These are phyloP conservation scores for cucumber (Cucumis sativus) DNA, from an alignment of 306 rosid species.

Conservation along the genomic window DNA sequence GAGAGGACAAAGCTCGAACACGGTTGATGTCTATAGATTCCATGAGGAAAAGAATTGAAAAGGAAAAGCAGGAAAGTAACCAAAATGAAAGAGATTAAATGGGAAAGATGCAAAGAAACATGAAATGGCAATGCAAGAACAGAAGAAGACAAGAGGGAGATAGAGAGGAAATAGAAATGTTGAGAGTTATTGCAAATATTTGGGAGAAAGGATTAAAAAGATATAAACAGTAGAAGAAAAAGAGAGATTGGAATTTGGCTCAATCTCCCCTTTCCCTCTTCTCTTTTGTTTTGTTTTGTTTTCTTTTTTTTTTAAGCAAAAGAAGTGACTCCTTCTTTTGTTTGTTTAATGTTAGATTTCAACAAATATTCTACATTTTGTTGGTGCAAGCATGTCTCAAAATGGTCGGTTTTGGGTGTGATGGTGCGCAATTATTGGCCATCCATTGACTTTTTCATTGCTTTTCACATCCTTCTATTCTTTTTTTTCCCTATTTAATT, in stretches of 20 bases:
- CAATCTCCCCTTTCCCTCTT: slow-evolving; percentile 21
- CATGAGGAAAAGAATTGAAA: slow-evolving; percentile 5
- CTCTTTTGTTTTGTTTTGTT: no score
- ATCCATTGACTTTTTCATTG: slow-evolving; percentile 31
- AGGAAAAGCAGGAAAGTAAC: neutral
- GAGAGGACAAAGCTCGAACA: slow-evolving; percentile 42
- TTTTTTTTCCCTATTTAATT: neutral
- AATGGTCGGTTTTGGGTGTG: slow-evolving; percentile 23
- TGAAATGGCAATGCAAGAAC: neutral
- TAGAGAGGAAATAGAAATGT: neutral
- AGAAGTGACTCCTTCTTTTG: neutral
- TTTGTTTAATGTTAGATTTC: neutral
- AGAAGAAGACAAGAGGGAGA: neutral
- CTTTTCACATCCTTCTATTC: slow-evolving; percentile 9
- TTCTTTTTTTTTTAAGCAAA: no score
- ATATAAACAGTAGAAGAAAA: slow-evolving; percentile 25
- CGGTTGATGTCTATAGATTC: slow-evolving; percentile 20
- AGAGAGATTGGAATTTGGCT: slow-evolving; percentile 37
- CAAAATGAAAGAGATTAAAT: neutral
- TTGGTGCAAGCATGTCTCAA: slow-evolving; percentile 17
- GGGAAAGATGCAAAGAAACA: neutral
- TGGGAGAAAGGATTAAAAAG: neutral
- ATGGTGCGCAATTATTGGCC: slow-evolving; percentile 50
- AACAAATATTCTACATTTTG: slow-evolving; percentile 21
- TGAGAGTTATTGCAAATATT: slow-evolving; percentile 7